Base-by-base conservation (phyloP, 345 rosid species). In the Arabidopsis arenosa region DNA sequence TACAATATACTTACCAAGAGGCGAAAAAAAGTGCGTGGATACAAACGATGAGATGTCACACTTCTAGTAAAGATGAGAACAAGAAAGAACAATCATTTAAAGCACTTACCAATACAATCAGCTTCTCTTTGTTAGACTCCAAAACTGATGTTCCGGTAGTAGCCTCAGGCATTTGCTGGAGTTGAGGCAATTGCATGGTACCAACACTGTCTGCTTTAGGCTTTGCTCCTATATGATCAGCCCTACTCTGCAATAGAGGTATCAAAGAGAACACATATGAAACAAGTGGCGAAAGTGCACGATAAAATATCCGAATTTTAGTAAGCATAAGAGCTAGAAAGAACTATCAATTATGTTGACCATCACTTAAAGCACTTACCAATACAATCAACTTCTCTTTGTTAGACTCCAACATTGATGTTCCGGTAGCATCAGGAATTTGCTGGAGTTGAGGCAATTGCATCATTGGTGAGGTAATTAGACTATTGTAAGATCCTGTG, bases 101-200 rank as follows among this genome's bases (percentile, higher is more conserved):
- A 56, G 10, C 59, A 72, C 83, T 80, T 63, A 89, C 91, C 88
- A 84, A 68, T 39, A 71, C 53, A 39, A 87, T 84, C 49, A 79
- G 44, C 70, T 76, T 85, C 54, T 80, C 78, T 69, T 75, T 70
- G 55, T 66, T 71, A 59, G 63, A 57, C 69, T 81, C 77, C 57
- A 53, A 2, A 6, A n/a, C 12, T 5, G 70, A 33, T 35, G 36
- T 62, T 43, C 7, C 36, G 0, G 33, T 56, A 65, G 51, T 43
- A n/a, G n/a, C n/a, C 8, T 58, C 56, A 52, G 45, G 21, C n/a
- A 49, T 11, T 13, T 12, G 9, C 23, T 63, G 70, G 2, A 63
- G 36, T 21, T 10, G n/a, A 73, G 70, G 57, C 48, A 35, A 26
- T 55, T 55, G 61, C 54, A 12, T 61, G 10, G 52, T 47, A 47